These are phyloP conservation scores for Acanthamoeba castellanii DNA, from an alignment of 208 protist genomes.

Conservation along the genomic window DNA sequence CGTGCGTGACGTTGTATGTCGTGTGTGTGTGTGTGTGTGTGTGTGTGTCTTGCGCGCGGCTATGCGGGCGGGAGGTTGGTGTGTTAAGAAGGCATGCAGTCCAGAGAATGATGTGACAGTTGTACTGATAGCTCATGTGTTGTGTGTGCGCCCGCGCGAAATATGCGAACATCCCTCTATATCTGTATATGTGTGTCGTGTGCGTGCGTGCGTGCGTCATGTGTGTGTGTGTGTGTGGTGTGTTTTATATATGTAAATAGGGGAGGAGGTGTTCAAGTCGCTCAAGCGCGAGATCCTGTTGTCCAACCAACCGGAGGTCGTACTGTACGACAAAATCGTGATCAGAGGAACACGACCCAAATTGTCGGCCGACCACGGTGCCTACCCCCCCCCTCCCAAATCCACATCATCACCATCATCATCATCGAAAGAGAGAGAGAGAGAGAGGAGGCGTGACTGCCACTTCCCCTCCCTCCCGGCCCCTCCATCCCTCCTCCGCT, in stretches of 20 bases:
- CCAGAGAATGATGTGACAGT: too few species aligned
- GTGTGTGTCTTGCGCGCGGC: too few species aligned
- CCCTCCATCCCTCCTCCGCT: not conserved
- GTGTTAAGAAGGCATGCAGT: too few species aligned
- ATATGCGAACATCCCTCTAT: too few species aligned
- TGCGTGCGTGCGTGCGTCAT: too few species aligned
- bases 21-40: too few species aligned
- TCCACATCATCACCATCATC: not conserved
- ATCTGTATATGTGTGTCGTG: not conserved
- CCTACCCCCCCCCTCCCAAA: not conserved
- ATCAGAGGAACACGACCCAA: not conserved
- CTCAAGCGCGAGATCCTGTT: slow-evolving; percentile 25
- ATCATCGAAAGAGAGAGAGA: not conserved
- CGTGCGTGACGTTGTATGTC: too few species aligned
- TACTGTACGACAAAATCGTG: slow-evolving; percentile 4
- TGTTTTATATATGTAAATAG: not conserved
- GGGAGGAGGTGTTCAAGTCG: slow-evolving; percentile 47
- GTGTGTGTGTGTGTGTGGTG: too few species aligned
- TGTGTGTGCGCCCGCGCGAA: too few species aligned
- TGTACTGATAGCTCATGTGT: too few species aligned
- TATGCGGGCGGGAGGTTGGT: too few species aligned
- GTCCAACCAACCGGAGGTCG: slow-evolving; percentile 7
- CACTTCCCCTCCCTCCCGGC: not conserved
- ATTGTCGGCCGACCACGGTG: not conserved
- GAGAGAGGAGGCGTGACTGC: not conserved